Percentiles rank a stretch among this genome's conserved stretches.
These are phyloP conservation scores for Vitis riparia DNA, from an alignment of 164 flowering plant genomes.

Conservation along the genomic window DNA sequence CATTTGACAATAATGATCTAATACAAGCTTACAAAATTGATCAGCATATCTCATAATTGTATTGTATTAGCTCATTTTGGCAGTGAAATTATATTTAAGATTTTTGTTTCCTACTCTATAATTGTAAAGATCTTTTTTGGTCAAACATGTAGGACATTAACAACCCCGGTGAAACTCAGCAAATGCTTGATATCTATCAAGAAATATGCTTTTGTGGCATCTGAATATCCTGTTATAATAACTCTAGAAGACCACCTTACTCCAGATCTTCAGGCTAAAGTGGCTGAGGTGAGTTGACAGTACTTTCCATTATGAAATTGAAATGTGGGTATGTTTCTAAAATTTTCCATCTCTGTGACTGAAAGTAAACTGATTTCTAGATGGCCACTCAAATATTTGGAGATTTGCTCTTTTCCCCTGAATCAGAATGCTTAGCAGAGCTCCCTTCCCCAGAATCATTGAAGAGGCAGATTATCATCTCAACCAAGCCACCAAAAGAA, in stretches of 20 bases:
- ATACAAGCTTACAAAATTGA: no score
- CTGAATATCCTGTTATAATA: constrained; percentile 36
- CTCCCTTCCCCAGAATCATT: constrained; percentile 20
- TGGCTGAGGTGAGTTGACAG: constrained; percentile 25
- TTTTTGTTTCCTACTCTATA: no score
- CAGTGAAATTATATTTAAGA: no score
- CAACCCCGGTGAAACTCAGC: constrained; percentile 36
- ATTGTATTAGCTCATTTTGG: no score
- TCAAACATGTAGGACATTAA: constrained; percentile 27
- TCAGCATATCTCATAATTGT: no score
- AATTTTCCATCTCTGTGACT: no score
- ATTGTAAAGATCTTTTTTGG: no score
- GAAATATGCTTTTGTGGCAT: constrained; percentile 38
- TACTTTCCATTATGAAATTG: background rate
- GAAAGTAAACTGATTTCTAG: background rate
- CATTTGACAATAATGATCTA: background rate
- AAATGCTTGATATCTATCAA: constrained; percentile 40
- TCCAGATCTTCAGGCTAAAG: constrained; percentile 33
- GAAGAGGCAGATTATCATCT: constrained; percentile 8
- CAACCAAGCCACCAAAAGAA: constrained; percentile 10
- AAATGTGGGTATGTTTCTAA: background rate
- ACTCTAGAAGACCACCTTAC: constrained; percentile 41
- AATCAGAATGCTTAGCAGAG: constrained; percentile 8
- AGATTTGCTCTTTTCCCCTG: constrained; percentile 9
- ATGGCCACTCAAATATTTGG: constrained; percentile 13